Conservation (phyloP, 805 yeast genomes). For the Myxozyma geophila region DNA sequence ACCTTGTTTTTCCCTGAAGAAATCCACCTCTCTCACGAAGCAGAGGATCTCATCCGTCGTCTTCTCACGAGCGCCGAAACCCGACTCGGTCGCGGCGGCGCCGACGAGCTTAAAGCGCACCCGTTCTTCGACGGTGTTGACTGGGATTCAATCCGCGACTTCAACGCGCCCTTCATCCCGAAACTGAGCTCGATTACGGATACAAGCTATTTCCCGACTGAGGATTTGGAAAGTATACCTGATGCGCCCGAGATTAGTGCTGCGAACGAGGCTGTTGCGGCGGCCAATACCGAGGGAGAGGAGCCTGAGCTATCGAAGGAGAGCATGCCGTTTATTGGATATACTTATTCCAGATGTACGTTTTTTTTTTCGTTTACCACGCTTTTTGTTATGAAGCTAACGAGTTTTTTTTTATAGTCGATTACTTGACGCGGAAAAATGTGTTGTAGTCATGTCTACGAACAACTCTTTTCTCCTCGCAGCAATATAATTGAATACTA, state of each 20-base stretch:
- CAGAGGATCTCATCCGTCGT: constrained; percentile 81
- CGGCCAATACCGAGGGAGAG: constrained; percentile 10
- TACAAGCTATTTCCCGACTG: constrained; percentile 97
- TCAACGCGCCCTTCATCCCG: constrained; percentile 93
- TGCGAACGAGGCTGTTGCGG: constrained; percentile 32
- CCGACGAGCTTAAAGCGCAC: constrained; percentile 85
- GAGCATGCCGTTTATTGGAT: constrained; percentile 95
- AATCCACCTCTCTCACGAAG: constrained; percentile 83
- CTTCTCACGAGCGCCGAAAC: constrained; percentile 77
- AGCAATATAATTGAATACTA: neutral
- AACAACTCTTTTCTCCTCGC: neutral
- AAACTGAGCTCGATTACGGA: constrained; percentile 90
- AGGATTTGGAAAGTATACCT: constrained; percentile 92
- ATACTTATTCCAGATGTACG: constrained; percentile 93
- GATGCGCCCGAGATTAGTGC: constrained; percentile 55
- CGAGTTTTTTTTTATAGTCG: constrained; percentile 1
- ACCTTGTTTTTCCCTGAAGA: constrained; percentile 88
- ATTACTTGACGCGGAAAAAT: constrained; percentile 5
- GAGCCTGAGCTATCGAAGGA: constrained; percentile 48
- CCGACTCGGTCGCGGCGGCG: constrained; percentile 90
- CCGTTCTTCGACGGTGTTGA: constrained; percentile 96
- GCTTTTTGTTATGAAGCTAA: no score
- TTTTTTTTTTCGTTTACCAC: no score
- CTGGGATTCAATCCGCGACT: constrained; percentile 86
- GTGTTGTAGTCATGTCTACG: neutral